A percentile compares a stretch with the other conserved stretches of the same genome.
Evolutionary conservation across 2,329 filamentous ascomycete genomes (phyloP).

Genomic region (Colletotrichum limetticola): DNA sequence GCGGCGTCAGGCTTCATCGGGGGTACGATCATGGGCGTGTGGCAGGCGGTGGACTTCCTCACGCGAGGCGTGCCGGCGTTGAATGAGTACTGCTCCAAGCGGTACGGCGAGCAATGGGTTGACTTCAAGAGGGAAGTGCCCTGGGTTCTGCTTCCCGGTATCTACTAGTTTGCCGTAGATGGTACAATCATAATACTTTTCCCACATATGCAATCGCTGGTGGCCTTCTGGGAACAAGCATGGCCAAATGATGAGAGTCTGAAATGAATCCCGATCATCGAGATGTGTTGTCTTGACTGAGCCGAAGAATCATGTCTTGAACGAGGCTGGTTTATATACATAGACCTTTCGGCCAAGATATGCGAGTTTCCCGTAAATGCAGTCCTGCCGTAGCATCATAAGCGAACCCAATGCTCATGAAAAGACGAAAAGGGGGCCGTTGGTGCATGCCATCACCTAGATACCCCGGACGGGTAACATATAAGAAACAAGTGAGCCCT

Average conservation of each 20-base stretch:
- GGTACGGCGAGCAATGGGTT: slow-evolving; percentile 52
- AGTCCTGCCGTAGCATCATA: background rate
- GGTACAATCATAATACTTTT: background rate
- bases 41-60: slow-evolving; percentile 46
- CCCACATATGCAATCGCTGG: background rate
- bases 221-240: background rate
- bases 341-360: slow-evolving; percentile 6
- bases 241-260: background rate
- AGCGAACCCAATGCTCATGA: background rate
- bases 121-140: slow-evolving; percentile 50
- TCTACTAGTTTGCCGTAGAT: slow-evolving; percentile 42
- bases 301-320: background rate
- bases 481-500: too few relatives aligned
- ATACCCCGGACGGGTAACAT: too few relatives aligned
- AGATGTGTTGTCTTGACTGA: background rate
- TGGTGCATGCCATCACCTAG: too few relatives aligned
- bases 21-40: slow-evolving; percentile 42
- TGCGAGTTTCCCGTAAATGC: slow-evolving; percentile 22
- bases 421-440: background rate
- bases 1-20: slow-evolving; percentile 49
- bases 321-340: background rate
- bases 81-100: slow-evolving; percentile 49
- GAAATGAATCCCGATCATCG: background rate
- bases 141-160: slow-evolving; percentile 48
- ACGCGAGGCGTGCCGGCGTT: slow-evolving; percentile 44